Base-by-base conservation (phyloP, 1,284 basidiomycete species). In the Ganoderma multipileum region DNA sequence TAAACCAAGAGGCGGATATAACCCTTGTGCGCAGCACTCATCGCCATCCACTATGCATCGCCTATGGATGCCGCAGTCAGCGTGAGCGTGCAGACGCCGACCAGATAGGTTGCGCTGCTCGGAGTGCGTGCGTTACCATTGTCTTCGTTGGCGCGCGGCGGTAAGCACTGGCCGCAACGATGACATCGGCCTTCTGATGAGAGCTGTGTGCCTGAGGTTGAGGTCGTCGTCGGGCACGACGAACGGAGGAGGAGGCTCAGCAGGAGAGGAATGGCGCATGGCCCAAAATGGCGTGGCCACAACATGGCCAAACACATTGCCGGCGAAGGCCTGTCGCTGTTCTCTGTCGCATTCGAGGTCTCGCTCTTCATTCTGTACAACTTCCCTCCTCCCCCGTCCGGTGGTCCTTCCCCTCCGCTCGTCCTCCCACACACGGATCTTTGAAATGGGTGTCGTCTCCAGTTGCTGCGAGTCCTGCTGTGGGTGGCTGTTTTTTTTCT, bases 381-480 rank as follows among this genome's bases (percentile, higher is more conserved):
- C 71, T 63, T 55, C 68, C 72, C 64, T 68, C 72, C 63, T 64
- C 68, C 68, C 68, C 71, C 63, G 63, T 57, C 65, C 67, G 59
- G 64, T 55, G 58, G 42, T 52, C 62, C 61, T 64, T 72, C 71
- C 60, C 70, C 71, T 65, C 69, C 75, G 69, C 74, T 70, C 71
- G 69, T 65, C 73, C 71, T 73, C 65, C 67, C 69, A 70, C 70
- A 73, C 68, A 66, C 65, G 67, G 70, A 63, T 74, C 61, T 65
- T 68, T 68, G 66, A 71, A 67, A 87, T 88, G 86, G 87, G 86
- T 72, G 83, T 79, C 78, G 80, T 91, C 74, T 83, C 84, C 72
- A 93, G 91, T 80, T 94, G 92, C 81, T 94, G 92, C 80, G 90
- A 92, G 76, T 90, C 86, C 64, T 94, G 92, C 82, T 90, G 92